These are phyloP conservation scores for Pseudozyma tsukubaensis DNA, from an alignment of 1,284 basidiomycete genomes.

Conservation along the genomic window DNA sequence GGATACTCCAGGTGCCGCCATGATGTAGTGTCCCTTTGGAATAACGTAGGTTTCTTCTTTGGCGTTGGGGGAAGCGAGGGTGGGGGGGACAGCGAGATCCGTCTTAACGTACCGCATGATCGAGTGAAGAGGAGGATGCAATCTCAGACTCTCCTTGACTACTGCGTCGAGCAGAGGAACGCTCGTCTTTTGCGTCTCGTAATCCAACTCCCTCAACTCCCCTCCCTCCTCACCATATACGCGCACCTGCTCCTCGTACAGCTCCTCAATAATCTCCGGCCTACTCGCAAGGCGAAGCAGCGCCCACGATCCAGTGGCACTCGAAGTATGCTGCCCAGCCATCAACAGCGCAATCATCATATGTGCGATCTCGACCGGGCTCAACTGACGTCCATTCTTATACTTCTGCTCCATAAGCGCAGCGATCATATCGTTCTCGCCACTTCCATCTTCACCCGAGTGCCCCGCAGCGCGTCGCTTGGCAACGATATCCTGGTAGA, in stretches of 20 bases:
- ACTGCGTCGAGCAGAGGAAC: slow-evolving; percentile 87
- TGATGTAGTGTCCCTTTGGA: slow-evolving; percentile 89
- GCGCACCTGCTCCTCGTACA: slow-evolving; percentile 87
- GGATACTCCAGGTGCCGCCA: slow-evolving; percentile 88
- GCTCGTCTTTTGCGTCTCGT: slow-evolving; percentile 82
- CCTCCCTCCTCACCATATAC: slow-evolving; percentile 78
- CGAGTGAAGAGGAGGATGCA: slow-evolving; percentile 67
- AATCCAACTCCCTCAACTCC: slow-evolving; percentile 80
- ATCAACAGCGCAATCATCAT: slow-evolving; percentile 79
- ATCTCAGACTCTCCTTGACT: slow-evolving; percentile 89
- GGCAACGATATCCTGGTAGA: slow-evolving; percentile 88
- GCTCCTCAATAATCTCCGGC: slow-evolving; percentile 75
- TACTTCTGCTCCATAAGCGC: slow-evolving; percentile 88
- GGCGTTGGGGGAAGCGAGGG: slow-evolving; percentile 73
- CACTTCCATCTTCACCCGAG: slow-evolving; percentile 4
- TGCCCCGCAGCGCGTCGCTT: slow-evolving; percentile 74
- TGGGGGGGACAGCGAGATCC: slow-evolving; percentile 83
- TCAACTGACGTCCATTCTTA: slow-evolving; percentile 82
- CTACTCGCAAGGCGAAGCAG: slow-evolving; percentile 87
- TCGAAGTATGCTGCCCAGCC: slow-evolving; percentile 97
- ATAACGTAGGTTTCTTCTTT: slow-evolving; percentile 76
- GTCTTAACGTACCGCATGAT: slow-evolving; percentile 84
- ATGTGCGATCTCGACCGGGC: slow-evolving; percentile 92
- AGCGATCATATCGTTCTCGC: slow-evolving; percentile 90
- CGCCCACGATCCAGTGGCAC: slow-evolving; percentile 89